phyloP scores from a whole-genome alignment of 2,329 filamentous ascomycete genomes.

The Aspergillus aculeatus region DNA sequence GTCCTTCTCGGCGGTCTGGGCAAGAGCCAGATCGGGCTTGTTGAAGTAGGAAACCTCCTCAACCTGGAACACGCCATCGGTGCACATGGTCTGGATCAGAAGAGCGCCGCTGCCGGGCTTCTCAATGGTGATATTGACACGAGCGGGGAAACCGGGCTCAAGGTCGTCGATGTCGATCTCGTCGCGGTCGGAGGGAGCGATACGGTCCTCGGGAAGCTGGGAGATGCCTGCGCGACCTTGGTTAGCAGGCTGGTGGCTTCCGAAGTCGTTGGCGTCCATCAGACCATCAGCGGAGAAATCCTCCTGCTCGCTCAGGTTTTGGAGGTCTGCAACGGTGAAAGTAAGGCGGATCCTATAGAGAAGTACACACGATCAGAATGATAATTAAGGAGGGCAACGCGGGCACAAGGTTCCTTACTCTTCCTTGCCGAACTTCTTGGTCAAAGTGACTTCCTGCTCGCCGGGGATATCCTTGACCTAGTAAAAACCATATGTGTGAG shows the following conservation, averaged over 20 bases:
- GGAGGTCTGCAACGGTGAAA: slow-evolving; percentile 82
- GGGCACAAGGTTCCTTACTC: slow-evolving; percentile 58
- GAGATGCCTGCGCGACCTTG: slow-evolving; percentile 54
- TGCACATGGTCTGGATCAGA: slow-evolving; percentile 79
- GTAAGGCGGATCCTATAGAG: slow-evolving; percentile 67
- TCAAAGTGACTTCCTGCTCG: slow-evolving; percentile 82
- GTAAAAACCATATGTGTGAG: not conserved
- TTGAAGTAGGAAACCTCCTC: slow-evolving; percentile 89
- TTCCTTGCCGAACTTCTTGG: slow-evolving; percentile 81
- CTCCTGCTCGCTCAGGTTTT: slow-evolving; percentile 61
- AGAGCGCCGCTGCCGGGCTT: slow-evolving; percentile 83
- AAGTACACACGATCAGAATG: not conserved
- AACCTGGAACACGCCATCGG: slow-evolving; percentile 82
- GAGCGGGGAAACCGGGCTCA: slow-evolving; percentile 68
- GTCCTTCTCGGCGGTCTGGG: slow-evolving; percentile 70
- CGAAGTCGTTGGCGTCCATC: slow-evolving; percentile 58
- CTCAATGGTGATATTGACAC: slow-evolving; percentile 83
- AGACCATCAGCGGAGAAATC: slow-evolving; percentile 58
- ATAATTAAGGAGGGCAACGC: not conserved
- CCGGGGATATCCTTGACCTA: slow-evolving; percentile 72
- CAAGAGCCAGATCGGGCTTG: slow-evolving; percentile 73
- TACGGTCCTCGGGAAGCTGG: slow-evolving; percentile 52
- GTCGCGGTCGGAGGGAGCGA: slow-evolving; percentile 58
- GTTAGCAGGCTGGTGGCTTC: slow-evolving; percentile 55
- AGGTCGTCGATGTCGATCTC: slow-evolving; percentile 56